Evolutionary conservation across 352 stramenopile genomes (phyloP).

Genomic region (Globisporangium solare): DNA sequence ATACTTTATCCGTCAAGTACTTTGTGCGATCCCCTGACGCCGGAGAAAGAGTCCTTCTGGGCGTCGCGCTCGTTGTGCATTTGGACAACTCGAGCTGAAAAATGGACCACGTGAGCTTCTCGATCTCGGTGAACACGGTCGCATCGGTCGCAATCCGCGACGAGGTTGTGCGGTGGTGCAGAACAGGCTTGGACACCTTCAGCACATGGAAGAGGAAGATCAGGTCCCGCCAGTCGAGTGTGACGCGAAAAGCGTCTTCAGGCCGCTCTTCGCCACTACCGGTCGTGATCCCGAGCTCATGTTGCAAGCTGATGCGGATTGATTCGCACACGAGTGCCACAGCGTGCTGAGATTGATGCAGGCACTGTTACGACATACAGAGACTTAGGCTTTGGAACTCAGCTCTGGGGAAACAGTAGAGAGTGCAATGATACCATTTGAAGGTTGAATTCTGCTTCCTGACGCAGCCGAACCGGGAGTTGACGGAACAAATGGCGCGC

Average conservation of each 20-base stretch:
- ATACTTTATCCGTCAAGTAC: conserved; percentile 27
- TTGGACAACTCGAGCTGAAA: conserved; percentile 10
- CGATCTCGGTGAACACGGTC: conserved; percentile 36
- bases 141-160: conserved; percentile 48
- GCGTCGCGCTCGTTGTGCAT: neutral
- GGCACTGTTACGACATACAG: conserved; percentile 23
- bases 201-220: conserved; percentile 69
- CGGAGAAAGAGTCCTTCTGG: neutral
- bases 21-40: conserved; percentile 15
- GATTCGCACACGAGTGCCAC: conserved; percentile 47
- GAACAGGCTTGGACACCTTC: conserved; percentile 71
- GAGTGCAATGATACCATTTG: conserved; percentile 55
- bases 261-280: conserved; percentile 13
- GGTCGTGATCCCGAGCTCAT: conserved; percentile 3
- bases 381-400: neutral
- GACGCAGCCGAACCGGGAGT: conserved; percentile 45
- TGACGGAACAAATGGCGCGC: conserved; percentile 44
- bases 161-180: conserved; percentile 60
- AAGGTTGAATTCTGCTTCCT: conserved; percentile 74
- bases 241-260: conserved; percentile 4
- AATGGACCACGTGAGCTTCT: conserved; percentile 34
- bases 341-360: conserved; percentile 51
- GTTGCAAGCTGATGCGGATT: conserved; percentile 23
- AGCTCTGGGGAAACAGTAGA: neutral
- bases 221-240: conserved; percentile 51